Conservation (phyloP, 2,329 filamentous ascomycete genomes). For the Colletotrichum agaves region DNA sequence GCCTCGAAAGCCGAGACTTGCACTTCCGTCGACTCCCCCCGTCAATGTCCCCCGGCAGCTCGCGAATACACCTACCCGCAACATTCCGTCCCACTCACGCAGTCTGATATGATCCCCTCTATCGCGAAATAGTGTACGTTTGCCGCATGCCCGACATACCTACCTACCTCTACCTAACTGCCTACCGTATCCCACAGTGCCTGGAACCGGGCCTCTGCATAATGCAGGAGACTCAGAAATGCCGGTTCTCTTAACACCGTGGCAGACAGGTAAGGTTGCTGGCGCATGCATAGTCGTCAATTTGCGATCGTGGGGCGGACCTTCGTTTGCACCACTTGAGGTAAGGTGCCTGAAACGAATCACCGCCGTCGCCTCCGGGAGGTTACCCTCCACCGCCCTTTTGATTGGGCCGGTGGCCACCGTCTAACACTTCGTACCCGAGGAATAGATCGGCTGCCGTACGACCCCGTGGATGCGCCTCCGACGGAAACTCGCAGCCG, state of each 20-base stretch:
- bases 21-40: slow-evolving; percentile 1
- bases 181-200: neutral
- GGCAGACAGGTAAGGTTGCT: neutral
- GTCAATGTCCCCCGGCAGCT: neutral
- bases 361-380: neutral
- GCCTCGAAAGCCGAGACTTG: neutral
- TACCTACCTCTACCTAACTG: neutral
- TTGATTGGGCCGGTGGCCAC: neutral
- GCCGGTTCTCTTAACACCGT: neutral
- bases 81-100: neutral
- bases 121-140: neutral
- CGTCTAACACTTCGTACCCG: neutral
- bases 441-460: slow-evolving; percentile 15
- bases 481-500: slow-evolving; percentile 3
- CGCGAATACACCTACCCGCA: neutral
- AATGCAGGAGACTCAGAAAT: neutral
- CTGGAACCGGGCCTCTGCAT: slow-evolving; percentile 4
- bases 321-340: slow-evolving; percentile 5
- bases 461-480: slow-evolving; percentile 13
- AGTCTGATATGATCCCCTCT: neutral
- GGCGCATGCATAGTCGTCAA: neutral
- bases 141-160: slow-evolving; percentile 18
- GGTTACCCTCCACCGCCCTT: too few relatives aligned
- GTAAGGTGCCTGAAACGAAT: neutral
- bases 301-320: neutral